A percentile compares a stretch with the other conserved stretches of the same genome.
Evolutionary conservation across 805 yeast genomes (phyloP).

Genomic region (Cyberlindnera saturnus): DNA sequence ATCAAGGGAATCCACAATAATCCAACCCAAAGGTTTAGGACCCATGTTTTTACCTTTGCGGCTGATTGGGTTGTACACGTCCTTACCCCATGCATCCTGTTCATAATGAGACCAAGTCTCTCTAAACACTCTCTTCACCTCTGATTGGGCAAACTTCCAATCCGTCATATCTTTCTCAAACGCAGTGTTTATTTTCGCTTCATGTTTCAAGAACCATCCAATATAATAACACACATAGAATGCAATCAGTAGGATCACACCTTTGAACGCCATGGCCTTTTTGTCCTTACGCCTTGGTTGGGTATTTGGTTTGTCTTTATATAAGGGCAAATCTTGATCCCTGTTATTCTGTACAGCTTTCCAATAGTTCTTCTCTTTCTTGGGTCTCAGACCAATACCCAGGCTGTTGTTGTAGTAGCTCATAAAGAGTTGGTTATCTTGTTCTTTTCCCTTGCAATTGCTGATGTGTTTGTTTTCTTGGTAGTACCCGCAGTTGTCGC

Average conservation of each 20-base stretch:
- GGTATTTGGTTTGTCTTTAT: constrained; percentile 43
- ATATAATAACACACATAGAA: constrained; percentile 35
- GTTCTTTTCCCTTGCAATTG: too few relatives aligned
- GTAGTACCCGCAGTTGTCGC: too few relatives aligned
- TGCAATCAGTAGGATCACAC: constrained; percentile 32
- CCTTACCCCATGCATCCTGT: constrained; percentile 78
- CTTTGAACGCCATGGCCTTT: constrained; percentile 36
- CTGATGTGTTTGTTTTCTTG: too few relatives aligned
- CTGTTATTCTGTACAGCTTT: constrained; percentile 14
- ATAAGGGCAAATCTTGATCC: constrained; percentile 34
- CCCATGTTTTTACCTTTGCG: constrained; percentile 70
- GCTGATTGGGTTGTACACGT: constrained; percentile 65
- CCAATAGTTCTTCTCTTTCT: constrained; percentile 16
- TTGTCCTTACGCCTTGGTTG: constrained; percentile 8
- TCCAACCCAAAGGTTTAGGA: constrained; percentile 83
- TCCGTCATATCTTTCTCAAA: constrained; percentile 8
- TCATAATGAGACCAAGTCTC: constrained; percentile 77
- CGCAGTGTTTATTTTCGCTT: constrained; percentile 3
- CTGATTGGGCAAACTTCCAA: constrained; percentile 43
- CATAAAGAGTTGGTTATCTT: background rate
- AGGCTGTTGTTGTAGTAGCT: background rate
- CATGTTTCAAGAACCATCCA: constrained; percentile 21
- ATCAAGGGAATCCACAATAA: constrained; percentile 82
- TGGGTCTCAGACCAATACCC: constrained; percentile 12
- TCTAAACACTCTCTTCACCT: constrained; percentile 61